A percentile compares a stretch with the other conserved stretches of the same genome.
phyloP scores from a whole-genome alignment of 1,139 yeast species.

The Arxiozyma heterogenica region DNA sequence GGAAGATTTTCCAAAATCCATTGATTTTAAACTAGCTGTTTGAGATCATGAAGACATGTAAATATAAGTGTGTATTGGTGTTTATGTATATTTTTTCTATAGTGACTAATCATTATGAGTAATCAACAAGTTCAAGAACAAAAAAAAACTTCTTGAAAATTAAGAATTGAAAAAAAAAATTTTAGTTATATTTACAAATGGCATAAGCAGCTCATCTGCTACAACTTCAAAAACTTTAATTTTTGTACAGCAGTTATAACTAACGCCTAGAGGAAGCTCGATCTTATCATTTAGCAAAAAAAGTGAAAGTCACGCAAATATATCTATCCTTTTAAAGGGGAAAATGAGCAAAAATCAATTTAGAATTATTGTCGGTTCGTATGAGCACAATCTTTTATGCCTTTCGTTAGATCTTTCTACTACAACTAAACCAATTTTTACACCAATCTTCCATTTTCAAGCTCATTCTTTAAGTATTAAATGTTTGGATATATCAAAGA shows the following conservation, averaged over 20 bases:
- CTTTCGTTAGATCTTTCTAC: constrained; percentile 53
- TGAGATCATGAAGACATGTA: neutral
- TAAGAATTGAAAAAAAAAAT: neutral
- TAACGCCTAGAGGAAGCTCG: no score
- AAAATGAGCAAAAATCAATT: constrained; percentile 36
- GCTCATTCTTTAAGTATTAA: constrained; percentile 88
- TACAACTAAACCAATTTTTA: constrained; percentile 51
- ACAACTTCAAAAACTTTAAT: neutral
- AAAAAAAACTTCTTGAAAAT: no score
- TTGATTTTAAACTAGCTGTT: neutral
- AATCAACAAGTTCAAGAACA: neutral
- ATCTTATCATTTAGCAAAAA: no score
- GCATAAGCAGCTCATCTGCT: constrained; percentile 1
- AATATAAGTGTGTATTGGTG: neutral
- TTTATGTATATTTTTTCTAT: neutral
- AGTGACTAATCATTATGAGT: neutral
- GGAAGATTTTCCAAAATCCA: constrained; percentile 1
- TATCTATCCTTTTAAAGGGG: neutral
- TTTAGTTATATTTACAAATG: neutral
- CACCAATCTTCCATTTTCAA: constrained; percentile 90
- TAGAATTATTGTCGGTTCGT: constrained; percentile 85
- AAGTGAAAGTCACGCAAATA: no score
- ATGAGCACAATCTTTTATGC: constrained; percentile 87
- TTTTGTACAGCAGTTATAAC: no score
- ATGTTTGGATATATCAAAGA: constrained; percentile 69